Evolutionary conservation across 306 rosid genomes (phyloP).

Genomic region (Lathyrus sativus): DNA sequence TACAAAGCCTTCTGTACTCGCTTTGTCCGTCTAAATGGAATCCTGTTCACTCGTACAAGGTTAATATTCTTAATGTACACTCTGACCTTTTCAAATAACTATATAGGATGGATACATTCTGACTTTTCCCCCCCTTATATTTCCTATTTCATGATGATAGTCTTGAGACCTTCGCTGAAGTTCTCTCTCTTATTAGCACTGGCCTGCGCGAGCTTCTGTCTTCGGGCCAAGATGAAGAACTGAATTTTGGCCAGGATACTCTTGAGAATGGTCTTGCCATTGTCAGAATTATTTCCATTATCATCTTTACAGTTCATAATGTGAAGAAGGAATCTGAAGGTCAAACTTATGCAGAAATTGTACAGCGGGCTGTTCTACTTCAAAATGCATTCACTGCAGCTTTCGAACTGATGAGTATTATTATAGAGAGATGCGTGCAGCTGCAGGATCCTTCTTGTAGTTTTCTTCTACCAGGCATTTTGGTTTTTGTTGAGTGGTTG

Average conservation of each 20-base stretch:
- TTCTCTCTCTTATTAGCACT: conserved; percentile 63
- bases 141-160: conserved; percentile 45
- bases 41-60: conserved; percentile 94
- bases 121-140: conserved; percentile 24
- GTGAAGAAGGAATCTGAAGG: conserved; percentile 84
- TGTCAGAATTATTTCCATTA: conserved; percentile 72
- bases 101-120: conserved; percentile 13
- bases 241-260: conserved; percentile 65
- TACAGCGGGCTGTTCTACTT: conserved; percentile 81
- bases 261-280: conserved; percentile 70
- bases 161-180: conserved; percentile 85
- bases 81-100: background rate
- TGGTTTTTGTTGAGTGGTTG: conserved; percentile 93
- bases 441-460: conserved; percentile 70
- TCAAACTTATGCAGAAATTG: conserved; percentile 89
- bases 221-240: conserved; percentile 70
- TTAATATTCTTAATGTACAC: conserved; percentile 25
- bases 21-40: conserved; percentile 92
- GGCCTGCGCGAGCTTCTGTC: conserved; percentile 65
- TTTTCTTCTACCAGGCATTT: conserved; percentile 81
- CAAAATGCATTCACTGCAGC: conserved; percentile 86
- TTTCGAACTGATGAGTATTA: conserved; percentile 76
- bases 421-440: conserved; percentile 73
- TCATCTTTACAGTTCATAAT: conserved; percentile 75
- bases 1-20: conserved; percentile 68